Evolutionary conservation across 768 basidiomycete species (phyloP), one percentile per base, ranked within the genome.

Genomic region (Heimioporus sp.): DNA sequence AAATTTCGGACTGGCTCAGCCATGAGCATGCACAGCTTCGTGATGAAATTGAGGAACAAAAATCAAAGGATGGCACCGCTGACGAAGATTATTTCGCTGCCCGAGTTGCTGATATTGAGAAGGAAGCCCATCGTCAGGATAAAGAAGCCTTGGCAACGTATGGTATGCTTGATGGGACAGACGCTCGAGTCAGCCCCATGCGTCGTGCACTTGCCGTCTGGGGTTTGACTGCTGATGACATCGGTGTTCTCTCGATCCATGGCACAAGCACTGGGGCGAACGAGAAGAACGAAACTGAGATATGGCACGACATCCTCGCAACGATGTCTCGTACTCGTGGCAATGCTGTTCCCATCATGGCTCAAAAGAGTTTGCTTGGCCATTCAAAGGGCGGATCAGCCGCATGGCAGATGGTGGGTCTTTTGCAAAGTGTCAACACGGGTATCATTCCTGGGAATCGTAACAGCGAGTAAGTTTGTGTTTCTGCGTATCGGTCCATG

Each of bases 361-460:
- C 97, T 3, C 97, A 98, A 72, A 99, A 99, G 81, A 92, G 89
- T 69, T 79, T 99, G 45, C 87, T 96, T 30, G 97, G 97, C 54
- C 96, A 99, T 67, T 87, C 96, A 11, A 99, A 99, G 79, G 97
- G 97, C 70, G 97, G 96, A 54, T 92, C 97, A n/a, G 96, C 96
- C 49, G 90, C 94, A 2, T 98, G 94, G 96, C 92, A 94, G 73
- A 83, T 97, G 80, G 87, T 85, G 62, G 97, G 97, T 59, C 78
- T 98, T 49, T 72, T 93, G 49, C 94, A 99, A 69, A 84, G 85
- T 11, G 79, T 99, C 55, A 79, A 76, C 56, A 83, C 85, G 41
- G 97, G 95, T 47, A 80, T 96, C 56, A 79, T 99, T 57, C 95
- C 97, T 8, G 95, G 94, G 38, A 98, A 98, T 69, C 84, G 92